Conservation (phyloP, 768 basidiomycete genomes). For the Amanita polypyramis region DNA sequence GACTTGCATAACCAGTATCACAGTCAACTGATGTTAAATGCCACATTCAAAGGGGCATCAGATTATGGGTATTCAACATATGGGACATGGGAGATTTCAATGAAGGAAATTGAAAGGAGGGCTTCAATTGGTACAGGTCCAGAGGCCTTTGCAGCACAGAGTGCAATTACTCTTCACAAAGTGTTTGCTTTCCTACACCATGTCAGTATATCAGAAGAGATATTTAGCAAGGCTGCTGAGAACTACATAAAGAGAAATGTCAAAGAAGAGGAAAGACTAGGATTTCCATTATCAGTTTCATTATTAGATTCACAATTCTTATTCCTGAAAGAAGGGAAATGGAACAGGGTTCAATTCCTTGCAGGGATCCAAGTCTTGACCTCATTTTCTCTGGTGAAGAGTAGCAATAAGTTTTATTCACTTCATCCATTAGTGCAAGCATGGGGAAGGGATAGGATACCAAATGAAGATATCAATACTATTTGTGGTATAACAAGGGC, state of each 20-base stretch:
- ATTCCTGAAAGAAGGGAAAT: neutral
- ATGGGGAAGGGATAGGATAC: slow-evolving; percentile 2
- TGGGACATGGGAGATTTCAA: no score
- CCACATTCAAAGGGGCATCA: slow-evolving; percentile 8
- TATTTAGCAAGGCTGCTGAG: slow-evolving; percentile 10
- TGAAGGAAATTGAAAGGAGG: slow-evolving; percentile 9
- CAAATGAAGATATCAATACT: neutral
- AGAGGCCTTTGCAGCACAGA: slow-evolving; percentile 5
- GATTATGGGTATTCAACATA: no score
- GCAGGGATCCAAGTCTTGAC: slow-evolving; percentile 11
- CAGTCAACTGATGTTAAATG: slow-evolving; percentile 6
- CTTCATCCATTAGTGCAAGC: no score
- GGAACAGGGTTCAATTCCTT: slow-evolving; percentile 11
- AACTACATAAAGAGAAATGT: neutral
- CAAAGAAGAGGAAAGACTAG: neutral
- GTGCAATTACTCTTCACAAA: slow-evolving; percentile 11
- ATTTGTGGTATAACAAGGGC: neutral
- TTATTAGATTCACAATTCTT: neutral
- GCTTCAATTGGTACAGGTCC: neutral
- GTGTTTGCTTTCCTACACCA: slow-evolving; percentile 14
- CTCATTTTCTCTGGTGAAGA: slow-evolving; percentile 12
- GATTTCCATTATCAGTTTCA: neutral
- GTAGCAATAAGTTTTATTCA: no score
- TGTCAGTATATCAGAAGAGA: slow-evolving; percentile 9
- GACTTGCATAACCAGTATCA: slow-evolving; percentile 6